These are phyloP conservation scores for Phytophthora palmivora DNA, from an alignment of 352 stramenopile genomes.

Conservation along the genomic window DNA sequence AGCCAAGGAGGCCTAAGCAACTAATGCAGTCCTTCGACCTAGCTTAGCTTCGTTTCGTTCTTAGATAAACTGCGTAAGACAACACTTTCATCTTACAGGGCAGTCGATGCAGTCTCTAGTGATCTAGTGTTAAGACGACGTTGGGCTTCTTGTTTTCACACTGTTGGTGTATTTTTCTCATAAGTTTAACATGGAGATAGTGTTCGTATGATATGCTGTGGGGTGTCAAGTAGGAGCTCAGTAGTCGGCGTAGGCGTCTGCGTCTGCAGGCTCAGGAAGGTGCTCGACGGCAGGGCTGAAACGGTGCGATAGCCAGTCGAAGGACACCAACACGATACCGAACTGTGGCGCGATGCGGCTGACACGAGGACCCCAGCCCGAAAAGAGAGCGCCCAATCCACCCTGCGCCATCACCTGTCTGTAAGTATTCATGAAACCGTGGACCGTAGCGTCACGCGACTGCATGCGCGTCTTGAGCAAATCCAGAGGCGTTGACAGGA, in stretches of 20 bases:
- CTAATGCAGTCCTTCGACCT: constrained; percentile 1
- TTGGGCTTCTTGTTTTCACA: constrained; percentile 19
- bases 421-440: constrained; percentile 61
- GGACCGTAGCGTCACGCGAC: constrained; percentile 53
- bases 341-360: constrained; percentile 83
- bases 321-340: constrained; percentile 82
- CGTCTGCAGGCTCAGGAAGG: constrained; percentile 31
- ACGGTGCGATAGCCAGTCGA: constrained; percentile 80
- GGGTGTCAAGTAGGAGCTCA: constrained; percentile 15
- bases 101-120: background rate
- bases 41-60: background rate
- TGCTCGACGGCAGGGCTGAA: constrained; percentile 39
- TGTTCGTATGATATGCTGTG: constrained; percentile 36
- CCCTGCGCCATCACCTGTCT: constrained; percentile 59
- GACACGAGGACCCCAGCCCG: constrained; percentile 74
- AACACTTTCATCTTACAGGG: constrained; percentile 3
- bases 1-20: constrained; percentile 31
- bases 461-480: constrained; percentile 87
- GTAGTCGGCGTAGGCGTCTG: constrained; percentile 43
- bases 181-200: constrained; percentile 42
- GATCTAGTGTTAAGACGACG: background rate
- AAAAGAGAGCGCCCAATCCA: constrained; percentile 63
- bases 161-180: constrained; percentile 39
- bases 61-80: constrained; percentile 28
- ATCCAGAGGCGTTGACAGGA: constrained; percentile 81